Evolutionary conservation across 176 grass and related monocot genomes (phyloP).

Genomic region (Zea mays): DNA sequence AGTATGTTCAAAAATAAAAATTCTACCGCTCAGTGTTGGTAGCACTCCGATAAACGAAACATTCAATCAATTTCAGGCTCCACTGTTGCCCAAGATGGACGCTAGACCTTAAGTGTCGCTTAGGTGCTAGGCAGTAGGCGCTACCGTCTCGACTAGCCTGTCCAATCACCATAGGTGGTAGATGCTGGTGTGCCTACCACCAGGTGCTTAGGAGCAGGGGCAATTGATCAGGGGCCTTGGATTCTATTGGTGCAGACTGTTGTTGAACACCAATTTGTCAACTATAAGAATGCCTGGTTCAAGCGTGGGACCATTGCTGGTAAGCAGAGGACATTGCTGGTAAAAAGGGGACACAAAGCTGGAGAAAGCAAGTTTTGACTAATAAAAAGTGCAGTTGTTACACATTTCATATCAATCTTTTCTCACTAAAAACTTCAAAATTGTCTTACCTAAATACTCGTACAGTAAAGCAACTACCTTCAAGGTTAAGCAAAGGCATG

Average conservation of each 20-base stretch:
- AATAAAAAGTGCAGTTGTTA: constrained; percentile 33
- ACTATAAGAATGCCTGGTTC: constrained; percentile 4
- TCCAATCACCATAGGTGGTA: neutral
- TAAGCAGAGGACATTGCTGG: constrained; percentile 37
- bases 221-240: neutral
- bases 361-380: constrained; percentile 34
- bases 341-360: constrained; percentile 36
- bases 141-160: neutral
- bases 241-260: neutral
- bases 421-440: constrained; percentile 27
- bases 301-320: constrained; percentile 32
- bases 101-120: neutral
- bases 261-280: constrained; percentile 19
- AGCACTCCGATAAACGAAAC: constrained; percentile 9
- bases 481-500: constrained; percentile 23
- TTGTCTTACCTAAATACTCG: neutral
- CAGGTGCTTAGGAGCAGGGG: neutral
- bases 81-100: neutral
- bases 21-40: neutral
- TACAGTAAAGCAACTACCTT: constrained; percentile 41
- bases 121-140: neutral
- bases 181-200: neutral
- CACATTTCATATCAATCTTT: constrained; percentile 32
- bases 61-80: constrained; percentile 21
- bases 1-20: constrained; percentile 24